A percentile compares a stretch with the other conserved stretches of the same genome.
phyloP scores from a whole-genome alignment of 331 rosid genomes.

The Acacia concinna region DNA sequence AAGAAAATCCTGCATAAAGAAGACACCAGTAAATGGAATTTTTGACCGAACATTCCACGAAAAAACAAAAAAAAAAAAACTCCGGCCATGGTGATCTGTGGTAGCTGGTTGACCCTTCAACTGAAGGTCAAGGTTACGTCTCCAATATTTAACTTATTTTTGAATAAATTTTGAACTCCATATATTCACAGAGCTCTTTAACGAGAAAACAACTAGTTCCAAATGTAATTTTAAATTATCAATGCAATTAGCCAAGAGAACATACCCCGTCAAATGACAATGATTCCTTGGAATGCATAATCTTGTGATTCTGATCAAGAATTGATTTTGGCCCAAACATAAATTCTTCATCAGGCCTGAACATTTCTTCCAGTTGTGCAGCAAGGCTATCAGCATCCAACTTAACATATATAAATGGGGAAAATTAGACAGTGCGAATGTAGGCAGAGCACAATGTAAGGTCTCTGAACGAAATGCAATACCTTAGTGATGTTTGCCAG shows the following conservation, averaged over 20 bases:
- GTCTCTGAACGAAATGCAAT: slow-evolving; percentile 25
- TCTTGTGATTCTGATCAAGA: slow-evolving; percentile 61
- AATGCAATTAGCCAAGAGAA: slow-evolving; percentile 9
- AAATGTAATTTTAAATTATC: background rate
- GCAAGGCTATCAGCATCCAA: slow-evolving; percentile 61
- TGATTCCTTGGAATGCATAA: slow-evolving; percentile 65
- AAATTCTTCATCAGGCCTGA: slow-evolving; percentile 83
- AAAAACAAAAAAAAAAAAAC: too few relatives aligned
- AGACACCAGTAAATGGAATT: background rate
- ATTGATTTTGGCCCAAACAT: slow-evolving; percentile 78
- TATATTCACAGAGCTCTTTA: background rate
- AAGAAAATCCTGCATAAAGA: slow-evolving; percentile 62
- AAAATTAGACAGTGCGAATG: slow-evolving; percentile 19
- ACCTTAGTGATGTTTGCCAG: slow-evolving; percentile 71
- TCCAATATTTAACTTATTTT: background rate
- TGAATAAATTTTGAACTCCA: background rate
- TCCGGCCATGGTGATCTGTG: background rate
- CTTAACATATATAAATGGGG: slow-evolving; percentile 52
- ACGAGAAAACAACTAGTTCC: background rate
- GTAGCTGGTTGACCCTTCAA: background rate
- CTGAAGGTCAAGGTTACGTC: background rate
- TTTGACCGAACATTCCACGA: background rate
- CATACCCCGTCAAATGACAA: slow-evolving; percentile 87
- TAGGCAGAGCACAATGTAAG: background rate
- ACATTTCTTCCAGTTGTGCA: slow-evolving; percentile 63